Evolutionary conservation across 306 rosid species (phyloP), one percentile per base, ranked within the genome.

Genomic region (Vigna radiata): DNA sequence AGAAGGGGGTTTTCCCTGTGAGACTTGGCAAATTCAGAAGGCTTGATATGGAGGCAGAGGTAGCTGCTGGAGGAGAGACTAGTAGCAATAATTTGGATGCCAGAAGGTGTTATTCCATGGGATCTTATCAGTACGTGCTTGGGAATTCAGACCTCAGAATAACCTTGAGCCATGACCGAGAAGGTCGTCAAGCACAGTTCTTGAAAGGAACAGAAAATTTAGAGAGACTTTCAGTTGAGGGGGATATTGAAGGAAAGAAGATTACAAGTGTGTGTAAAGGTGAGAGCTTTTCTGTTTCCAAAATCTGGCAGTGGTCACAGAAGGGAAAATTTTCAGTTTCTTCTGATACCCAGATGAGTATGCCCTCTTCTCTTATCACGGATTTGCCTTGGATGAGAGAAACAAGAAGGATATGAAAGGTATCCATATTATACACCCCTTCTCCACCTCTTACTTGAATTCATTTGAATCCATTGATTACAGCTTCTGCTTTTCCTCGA

Each of bases 91-190:
- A 72, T 43, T 79, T 92, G 87, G 96, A 92, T 88, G 93, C 96
- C 4, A 92, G 97, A 71, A 90, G 97, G 74, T 92, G 97, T 65
- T 91, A 46, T 71, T 91, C 97, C 27, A 91, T 91, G 97, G 97
- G 97, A 15, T 91, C 97, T 7, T 92, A 92, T 82, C 93, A 92
- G 83, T 92, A 92, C 23, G 96, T 92, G 36, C 88, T 92, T 69
- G 89, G 53, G 4, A 86, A 86, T 2, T 88, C 91, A 1, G 83
- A 88, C 18, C 96, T 92, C 27, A 58, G 82, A 76, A 85, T 92
- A 48, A 48, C 91, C 73, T 81, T 91, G 53, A 79, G 69, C 52
- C 63, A 75, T 52, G 88, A 82, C 64, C 72, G 15, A 39, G 83
- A 48, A 46, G 84, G 78, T 31, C 65, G 59, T 4, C 86, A 87